Conservation (phyloP, 495 filamentous ascomycete species). For the Aspergillus heteromorphus region DNA sequence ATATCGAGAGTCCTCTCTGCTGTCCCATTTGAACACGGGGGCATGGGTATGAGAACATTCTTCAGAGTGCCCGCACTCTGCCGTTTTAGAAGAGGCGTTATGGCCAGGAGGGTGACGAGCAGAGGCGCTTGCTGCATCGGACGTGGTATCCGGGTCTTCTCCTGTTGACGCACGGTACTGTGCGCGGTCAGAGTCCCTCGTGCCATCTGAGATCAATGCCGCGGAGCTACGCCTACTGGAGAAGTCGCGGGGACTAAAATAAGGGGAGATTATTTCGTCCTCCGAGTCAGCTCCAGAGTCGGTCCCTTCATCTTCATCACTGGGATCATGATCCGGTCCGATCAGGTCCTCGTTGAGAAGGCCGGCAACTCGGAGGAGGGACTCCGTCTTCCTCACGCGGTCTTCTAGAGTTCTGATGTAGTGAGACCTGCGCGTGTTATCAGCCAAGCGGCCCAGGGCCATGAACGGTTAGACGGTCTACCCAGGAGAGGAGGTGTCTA, state of each 20-base stretch:
- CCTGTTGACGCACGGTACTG: not conserved
- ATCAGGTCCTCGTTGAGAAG: conserved; percentile 71
- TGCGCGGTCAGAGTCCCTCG: not conserved
- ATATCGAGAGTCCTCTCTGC: conserved; percentile 83
- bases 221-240: conserved; percentile 1
- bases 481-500: conserved; percentile 6
- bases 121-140: not conserved
- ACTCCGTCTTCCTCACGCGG: conserved; percentile 80
- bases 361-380: conserved; percentile 75
- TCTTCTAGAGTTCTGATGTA: conserved; percentile 93
- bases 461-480: not conserved
- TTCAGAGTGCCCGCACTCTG: conserved; percentile 18
- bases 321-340: conserved; percentile 66
- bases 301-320: conserved; percentile 31
- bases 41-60: conserved; percentile 43
- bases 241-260: not conserved
- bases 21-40: conserved; percentile 55
- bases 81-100: not conserved
- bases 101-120: not conserved
- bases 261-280: conserved; percentile 22
- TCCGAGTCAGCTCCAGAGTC: conserved; percentile 61
- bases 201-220: not conserved
- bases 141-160: not conserved
- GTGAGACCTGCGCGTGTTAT: conserved; percentile 57
- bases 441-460: not conserved